These are phyloP conservation scores for Cyclotella choctawhatcheeana DNA, from an alignment of 108 stramenopile genomes.

Conservation along the genomic window DNA sequence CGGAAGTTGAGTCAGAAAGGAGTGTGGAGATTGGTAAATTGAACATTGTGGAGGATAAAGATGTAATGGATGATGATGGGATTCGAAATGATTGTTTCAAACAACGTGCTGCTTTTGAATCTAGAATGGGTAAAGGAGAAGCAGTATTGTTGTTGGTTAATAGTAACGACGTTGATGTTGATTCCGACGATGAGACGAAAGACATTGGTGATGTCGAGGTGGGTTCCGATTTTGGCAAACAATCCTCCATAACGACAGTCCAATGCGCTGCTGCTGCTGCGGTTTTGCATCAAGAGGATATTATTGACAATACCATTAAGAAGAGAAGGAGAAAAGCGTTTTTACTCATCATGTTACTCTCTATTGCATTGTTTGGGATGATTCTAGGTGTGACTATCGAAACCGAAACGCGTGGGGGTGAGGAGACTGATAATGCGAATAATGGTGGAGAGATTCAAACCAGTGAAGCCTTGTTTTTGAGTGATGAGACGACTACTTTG, in stretches of 20 bases:
- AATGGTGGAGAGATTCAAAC: neutral
- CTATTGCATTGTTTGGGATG: neutral
- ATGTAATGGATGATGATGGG: too few relatives aligned
- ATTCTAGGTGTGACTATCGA: neutral
- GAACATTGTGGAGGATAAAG: slow-evolving; percentile 2
- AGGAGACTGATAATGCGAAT: neutral
- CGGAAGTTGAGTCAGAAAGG: neutral
- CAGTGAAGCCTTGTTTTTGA: neutral
- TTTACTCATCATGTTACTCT: neutral
- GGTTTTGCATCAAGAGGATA: too few relatives aligned
- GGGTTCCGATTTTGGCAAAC: neutral
- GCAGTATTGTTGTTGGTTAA: too few relatives aligned
- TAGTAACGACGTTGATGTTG: too few relatives aligned
- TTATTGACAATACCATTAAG: too few relatives aligned
- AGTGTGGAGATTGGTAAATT: slow-evolving; percentile 10
- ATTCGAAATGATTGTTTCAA: too few relatives aligned
- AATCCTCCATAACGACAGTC: neutral
- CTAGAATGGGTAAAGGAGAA: too few relatives aligned
- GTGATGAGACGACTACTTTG: too few relatives aligned
- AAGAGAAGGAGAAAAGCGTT: neutral
- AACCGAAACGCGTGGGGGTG: too few relatives aligned
- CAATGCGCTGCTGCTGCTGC: neutral
- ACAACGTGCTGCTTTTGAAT: too few relatives aligned
- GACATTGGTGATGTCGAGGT: neutral
- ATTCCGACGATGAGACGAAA: too few relatives aligned